Evolutionary conservation across 179 eudicot genomes (phyloP).

Genomic region (Actinidia arguta): DNA sequence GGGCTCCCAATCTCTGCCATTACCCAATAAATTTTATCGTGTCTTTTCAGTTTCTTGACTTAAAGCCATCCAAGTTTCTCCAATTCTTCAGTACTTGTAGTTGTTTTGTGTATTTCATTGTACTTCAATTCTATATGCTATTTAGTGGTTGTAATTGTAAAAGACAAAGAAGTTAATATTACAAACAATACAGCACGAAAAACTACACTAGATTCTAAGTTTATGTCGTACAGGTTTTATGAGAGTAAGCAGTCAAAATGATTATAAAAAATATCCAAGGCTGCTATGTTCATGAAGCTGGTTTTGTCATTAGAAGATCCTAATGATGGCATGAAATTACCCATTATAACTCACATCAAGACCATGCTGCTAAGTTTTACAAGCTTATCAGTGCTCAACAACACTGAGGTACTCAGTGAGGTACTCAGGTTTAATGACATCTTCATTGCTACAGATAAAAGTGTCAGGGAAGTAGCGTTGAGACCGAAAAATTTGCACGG

Average conservation of each 20-base stretch:
- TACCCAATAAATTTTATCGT: slow-evolving; percentile 21
- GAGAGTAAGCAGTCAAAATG: slow-evolving; percentile 2
- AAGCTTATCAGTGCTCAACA: slow-evolving; percentile 11
- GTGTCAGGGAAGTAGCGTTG: slow-evolving; percentile 32
- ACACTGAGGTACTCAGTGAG: too few species aligned
- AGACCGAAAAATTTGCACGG: slow-evolving; percentile 39
- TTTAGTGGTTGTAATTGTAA: slow-evolving; percentile 20
- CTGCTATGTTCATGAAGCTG: slow-evolving; percentile 29
- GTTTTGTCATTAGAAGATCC: slow-evolving; percentile 31
- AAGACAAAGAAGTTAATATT: slow-evolving; percentile 6
- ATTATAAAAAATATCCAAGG: slow-evolving; percentile 38
- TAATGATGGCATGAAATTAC: slow-evolving; percentile 40
- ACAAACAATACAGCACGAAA: slow-evolving; percentile 6
- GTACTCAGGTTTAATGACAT: slow-evolving; percentile 43
- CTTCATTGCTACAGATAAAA: slow-evolving; percentile 40
- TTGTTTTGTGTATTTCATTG: neutral
- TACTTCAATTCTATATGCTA: slow-evolving; percentile 15
- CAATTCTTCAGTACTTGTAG: too few species aligned
- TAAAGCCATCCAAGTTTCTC: neutral
- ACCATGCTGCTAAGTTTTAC: slow-evolving; percentile 29
- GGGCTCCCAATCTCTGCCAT: slow-evolving; percentile 30
- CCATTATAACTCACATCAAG: slow-evolving; percentile 34
- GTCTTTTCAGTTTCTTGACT: neutral
- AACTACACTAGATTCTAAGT: neutral
- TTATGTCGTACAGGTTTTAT: neutral